Percentiles rank a stretch among this genome's conserved stretches.
Conservation (phyloP, 768 basidiomycete species). For the Russula lepida region DNA sequence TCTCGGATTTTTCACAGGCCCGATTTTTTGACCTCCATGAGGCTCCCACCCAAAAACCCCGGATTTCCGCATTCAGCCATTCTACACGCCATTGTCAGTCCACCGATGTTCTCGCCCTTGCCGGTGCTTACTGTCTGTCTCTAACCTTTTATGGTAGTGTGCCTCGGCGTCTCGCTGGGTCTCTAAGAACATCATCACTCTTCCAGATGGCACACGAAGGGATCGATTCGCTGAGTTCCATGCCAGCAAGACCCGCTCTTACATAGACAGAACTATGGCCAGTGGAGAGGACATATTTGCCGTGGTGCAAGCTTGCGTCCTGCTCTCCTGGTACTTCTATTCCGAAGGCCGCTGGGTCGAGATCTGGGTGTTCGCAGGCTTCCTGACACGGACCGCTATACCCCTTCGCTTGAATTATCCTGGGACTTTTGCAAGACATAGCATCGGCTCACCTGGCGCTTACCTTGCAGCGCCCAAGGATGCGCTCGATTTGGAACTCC, state of each 20-base stretch:
- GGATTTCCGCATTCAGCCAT: conserved; percentile 86
- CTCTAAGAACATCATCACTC: conserved; percentile 53
- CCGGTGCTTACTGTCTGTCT: neutral
- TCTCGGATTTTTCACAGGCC: conserved; percentile 76
- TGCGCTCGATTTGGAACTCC: conserved; percentile 63
- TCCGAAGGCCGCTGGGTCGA: conserved; percentile 87
- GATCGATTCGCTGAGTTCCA: conserved; percentile 85
- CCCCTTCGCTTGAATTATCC: conserved; percentile 81
- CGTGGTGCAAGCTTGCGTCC: conserved; percentile 79
- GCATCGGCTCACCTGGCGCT: conserved; percentile 60
- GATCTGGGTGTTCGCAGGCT: conserved; percentile 85
- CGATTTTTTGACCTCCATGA: conserved; percentile 72
- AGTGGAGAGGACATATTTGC: conserved; percentile 80
- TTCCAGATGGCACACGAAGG: conserved; percentile 68
- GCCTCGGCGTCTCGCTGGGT: conserved; percentile 80
- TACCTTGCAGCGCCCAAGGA: conserved; percentile 77
- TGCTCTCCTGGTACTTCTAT: conserved; percentile 88
- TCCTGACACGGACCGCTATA: conserved; percentile 73
- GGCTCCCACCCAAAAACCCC: conserved; percentile 69
- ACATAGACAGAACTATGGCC: conserved; percentile 86
- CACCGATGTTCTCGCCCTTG: neutral
- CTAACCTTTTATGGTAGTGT: conserved; percentile 41
- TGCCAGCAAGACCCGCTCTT: conserved; percentile 77
- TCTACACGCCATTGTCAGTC: conserved; percentile 77
- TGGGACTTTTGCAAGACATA: conserved; percentile 68